Base-by-base conservation (phyloP, 129 eudicot species). In the Oenanthe sinensis region DNA sequence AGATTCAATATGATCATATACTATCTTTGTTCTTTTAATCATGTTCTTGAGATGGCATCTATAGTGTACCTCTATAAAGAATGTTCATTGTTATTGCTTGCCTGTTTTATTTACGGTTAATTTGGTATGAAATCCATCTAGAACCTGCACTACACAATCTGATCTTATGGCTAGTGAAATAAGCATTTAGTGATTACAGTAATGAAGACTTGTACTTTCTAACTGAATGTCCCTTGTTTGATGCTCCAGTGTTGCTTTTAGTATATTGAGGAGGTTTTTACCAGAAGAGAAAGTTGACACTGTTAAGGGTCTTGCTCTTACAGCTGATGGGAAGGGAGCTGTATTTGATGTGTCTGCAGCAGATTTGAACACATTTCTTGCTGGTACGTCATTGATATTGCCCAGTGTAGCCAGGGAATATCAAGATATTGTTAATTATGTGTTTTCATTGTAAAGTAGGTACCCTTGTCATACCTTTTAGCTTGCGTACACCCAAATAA, bases 221-320 rank as follows among this genome's bases (percentile, higher is more conserved):
- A 12, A 43, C 54, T 43, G 22, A 6, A 8, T 72, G 50, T 42
- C 54, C 52, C 70, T 37, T 12, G 62, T 26, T 16, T 78, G 70
- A 71, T 77, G 50, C 80, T 77, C 44, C 89, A 93, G 97, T 20
- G 87, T 84, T 80, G 98, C 85, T 1, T 93, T 83, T 87, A 87
- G 91, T 48, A 63, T 85, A 1, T 84, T 93, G 83, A 83, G 97
- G 89, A 91, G 97, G 87, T 89, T 91, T 75, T n/a, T 94, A 24
- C 97, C 93, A 9, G 96, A 91, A 74, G 97, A 94, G 75, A 91
- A 91, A 79, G 96, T 90, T 4, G 97, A 91, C 77, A 77, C 92
- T 17, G 75, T 94, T 54, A 85, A 84, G 81, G 98, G 97, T 65
- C 93, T 94, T 79, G 85, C 96, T 26, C 72, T 94, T 71, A 94